Conservation (phyloP, 371 early-diverging fungal species). For the Phascolomyces articulosus region DNA sequence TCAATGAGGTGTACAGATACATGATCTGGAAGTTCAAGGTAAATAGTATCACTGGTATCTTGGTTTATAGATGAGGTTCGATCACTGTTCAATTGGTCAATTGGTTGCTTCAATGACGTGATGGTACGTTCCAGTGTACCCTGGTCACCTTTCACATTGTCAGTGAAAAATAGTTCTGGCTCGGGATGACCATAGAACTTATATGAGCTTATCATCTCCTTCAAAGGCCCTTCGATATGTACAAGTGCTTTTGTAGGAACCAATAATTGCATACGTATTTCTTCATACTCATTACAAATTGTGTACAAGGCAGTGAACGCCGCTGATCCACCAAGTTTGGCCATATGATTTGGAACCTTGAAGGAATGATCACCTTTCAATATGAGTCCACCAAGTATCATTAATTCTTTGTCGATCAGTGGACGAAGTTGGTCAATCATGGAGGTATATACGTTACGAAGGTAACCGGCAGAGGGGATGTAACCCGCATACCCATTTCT, state of each 20-base stretch:
- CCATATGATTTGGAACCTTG: not conserved
- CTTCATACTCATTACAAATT: not conserved
- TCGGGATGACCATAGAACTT: not conserved
- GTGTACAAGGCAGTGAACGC: constrained; percentile 1
- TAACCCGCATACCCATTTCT: constrained; percentile 6
- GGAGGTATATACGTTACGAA: not conserved
- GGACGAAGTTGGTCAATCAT: not conserved
- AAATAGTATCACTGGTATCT: not conserved
- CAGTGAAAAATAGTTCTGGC: not conserved
- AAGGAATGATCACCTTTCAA: constrained; percentile 1
- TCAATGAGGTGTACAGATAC: not conserved
- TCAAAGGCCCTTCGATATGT: not conserved
- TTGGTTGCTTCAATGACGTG: not conserved
- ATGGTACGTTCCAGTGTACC: not conserved
- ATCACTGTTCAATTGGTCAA: not conserved
- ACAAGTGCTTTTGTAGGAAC: not conserved
- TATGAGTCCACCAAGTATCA: not conserved
- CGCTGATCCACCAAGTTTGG: not conserved
- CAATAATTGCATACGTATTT: not conserved
- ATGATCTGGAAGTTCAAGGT: not conserved
- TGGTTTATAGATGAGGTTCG: not conserved
- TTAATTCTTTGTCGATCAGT: not conserved
- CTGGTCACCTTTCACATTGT: constrained; percentile 1
- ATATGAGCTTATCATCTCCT: not conserved
- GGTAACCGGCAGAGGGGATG: constrained; percentile 9